Percentiles rank a stretch among this genome's conserved stretches.
phyloP scores from a whole-genome alignment of 108 stramenopile genomes.

The Cyclotella atomus region DNA sequence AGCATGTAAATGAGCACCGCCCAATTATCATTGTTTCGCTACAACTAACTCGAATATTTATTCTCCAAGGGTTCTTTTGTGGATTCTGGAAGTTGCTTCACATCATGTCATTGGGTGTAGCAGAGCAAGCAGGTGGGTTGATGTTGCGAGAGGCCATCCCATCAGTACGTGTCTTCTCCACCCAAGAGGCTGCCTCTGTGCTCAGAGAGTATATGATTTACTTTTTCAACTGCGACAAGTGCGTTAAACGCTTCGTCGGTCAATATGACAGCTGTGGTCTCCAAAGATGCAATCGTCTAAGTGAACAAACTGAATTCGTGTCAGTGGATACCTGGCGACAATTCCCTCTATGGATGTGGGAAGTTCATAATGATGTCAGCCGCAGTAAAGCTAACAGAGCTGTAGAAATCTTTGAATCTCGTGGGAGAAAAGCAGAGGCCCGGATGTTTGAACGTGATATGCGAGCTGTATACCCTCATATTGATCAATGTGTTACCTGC shows the following conservation, averaged over 20 bases:
- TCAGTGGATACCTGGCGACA: conserved; percentile 35
- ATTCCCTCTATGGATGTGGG: conserved; percentile 54
- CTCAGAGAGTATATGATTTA: conserved; percentile 48
- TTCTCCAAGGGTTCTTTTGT: conserved; percentile 35
- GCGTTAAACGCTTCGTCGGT: conserved; percentile 24
- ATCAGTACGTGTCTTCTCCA: conserved; percentile 34
- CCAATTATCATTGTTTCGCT: not conserved
- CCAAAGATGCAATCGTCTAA: conserved; percentile 29
- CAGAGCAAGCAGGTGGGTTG: conserved; percentile 48
- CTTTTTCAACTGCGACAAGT: conserved; percentile 38
- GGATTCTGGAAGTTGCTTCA: conserved; percentile 62
- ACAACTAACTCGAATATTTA: not conserved
- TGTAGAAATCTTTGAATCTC: conserved; percentile 6
- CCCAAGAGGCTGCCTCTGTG: conserved; percentile 26
- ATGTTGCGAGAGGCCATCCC: conserved; percentile 37
- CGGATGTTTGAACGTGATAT: conserved; percentile 29
- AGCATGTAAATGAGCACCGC: not conserved
- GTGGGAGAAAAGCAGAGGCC: conserved; percentile 15
- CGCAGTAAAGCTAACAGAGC: conserved; percentile 24
- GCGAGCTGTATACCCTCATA: conserved; percentile 38
- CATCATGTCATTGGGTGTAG: conserved; percentile 50
- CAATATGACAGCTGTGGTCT: conserved; percentile 35
- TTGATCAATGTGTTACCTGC: conserved; percentile 38
- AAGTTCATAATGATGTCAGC: conserved; percentile 50
- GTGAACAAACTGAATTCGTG: conserved; percentile 15